phyloP scores from a whole-genome alignment of 352 stramenopile species.

The Pythium oligandrum region DNA sequence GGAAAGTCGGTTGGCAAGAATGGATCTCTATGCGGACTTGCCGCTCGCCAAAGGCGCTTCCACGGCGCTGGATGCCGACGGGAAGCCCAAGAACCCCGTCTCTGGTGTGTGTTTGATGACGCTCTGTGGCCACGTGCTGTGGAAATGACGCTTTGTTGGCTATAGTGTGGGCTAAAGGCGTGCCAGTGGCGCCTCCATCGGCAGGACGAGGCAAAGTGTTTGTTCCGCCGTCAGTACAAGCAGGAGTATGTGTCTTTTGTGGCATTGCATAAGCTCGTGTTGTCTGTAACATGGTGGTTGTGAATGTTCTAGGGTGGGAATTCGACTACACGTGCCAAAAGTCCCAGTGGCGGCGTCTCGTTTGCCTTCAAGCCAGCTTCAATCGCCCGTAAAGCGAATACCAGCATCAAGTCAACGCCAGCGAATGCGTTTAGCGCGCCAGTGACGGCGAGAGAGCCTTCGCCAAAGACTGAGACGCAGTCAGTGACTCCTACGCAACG shows the following conservation, averaged over 20 bases:
- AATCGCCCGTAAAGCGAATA: conserved; percentile 27
- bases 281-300: too few species aligned
- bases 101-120: background rate
- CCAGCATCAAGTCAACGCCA: too few species aligned
- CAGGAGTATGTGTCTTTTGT: conserved; percentile 6
- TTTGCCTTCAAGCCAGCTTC: conserved; percentile 58
- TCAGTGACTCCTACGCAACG: background rate
- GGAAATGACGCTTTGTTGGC: background rate
- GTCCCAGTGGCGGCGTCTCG: conserved; percentile 29
- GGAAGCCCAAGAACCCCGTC: conserved; percentile 35
- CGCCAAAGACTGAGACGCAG: conserved; percentile 1
- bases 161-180: conserved; percentile 46
- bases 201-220: background rate
- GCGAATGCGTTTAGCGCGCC: too few species aligned
- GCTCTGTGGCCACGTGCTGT: background rate
- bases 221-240: conserved; percentile 17
- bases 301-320: too few species aligned
- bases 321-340: conserved; percentile 19
- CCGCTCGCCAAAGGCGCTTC: conserved; percentile 59
- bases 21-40: conserved; percentile 81
- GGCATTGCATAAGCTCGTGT: too few species aligned
- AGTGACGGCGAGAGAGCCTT: too few species aligned
- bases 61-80: conserved; percentile 40
- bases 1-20: too few species aligned
- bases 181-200: conserved; percentile 8